These are phyloP conservation scores for Stemphylium lycopersici DNA, from an alignment of 2,329 filamentous ascomycete genomes.

Conservation along the genomic window DNA sequence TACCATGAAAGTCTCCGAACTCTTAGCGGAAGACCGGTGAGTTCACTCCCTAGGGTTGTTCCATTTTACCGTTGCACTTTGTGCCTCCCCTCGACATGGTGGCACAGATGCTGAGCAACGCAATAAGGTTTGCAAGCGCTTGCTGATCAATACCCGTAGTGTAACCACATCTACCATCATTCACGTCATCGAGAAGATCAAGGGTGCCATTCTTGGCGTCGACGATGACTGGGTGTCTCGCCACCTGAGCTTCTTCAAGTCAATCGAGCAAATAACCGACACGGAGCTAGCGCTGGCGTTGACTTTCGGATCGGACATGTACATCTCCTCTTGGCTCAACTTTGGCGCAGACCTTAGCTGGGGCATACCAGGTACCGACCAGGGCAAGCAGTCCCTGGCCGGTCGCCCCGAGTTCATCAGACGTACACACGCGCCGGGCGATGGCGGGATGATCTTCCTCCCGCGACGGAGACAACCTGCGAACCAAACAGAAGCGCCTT, in stretches of 20 bases:
- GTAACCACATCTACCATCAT: constrained; percentile 41
- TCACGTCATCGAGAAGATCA: constrained; percentile 34
- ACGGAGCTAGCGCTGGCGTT: constrained; percentile 39
- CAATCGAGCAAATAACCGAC: constrained; percentile 36
- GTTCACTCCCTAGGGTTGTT: constrained; percentile 17
- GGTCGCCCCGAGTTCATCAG: constrained; percentile 45
- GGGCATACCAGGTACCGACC: constrained; percentile 44
- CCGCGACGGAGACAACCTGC: constrained; percentile 33
- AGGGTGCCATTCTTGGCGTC: constrained; percentile 34
- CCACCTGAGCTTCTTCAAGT: constrained; percentile 41
- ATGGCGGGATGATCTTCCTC: constrained; percentile 46
- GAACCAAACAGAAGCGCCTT: constrained; percentile 38
- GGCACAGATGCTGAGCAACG: constrained; percentile 8
- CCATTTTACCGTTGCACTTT: constrained; percentile 8
- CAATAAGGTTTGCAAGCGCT: constrained; percentile 1
- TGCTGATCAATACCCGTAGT: constrained; percentile 29
- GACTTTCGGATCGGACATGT: constrained; percentile 41
- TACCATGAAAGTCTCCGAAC: constrained; percentile 32
- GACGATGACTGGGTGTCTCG: constrained; percentile 40
- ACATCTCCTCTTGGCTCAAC: constrained; percentile 46
- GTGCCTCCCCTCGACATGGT: constrained; percentile 5
- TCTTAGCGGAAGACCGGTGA: constrained; percentile 37
- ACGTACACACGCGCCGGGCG: constrained; percentile 35
- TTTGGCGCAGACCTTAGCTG: constrained; percentile 42
- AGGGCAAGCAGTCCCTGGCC: constrained; percentile 26